phyloP scores from a whole-genome alignment of 345 rosid genomes.

The Cardiospermum halicacabum region DNA sequence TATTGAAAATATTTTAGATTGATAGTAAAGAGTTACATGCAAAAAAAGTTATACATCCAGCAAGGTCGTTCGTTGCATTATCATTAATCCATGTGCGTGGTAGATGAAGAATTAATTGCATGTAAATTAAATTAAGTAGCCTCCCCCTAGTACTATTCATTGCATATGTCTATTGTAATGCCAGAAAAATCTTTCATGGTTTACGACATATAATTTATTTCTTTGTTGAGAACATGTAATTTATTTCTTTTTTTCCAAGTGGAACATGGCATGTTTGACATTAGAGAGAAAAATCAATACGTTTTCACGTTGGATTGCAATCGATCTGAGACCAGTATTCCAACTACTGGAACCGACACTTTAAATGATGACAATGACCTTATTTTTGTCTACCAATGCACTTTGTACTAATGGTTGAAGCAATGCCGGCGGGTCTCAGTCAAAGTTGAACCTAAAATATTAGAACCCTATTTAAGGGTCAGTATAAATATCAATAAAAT shows the following conservation, averaged over 20 bases:
- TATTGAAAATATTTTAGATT: too few relatives aligned
- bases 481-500: too few relatives aligned
- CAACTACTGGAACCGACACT: neutral
- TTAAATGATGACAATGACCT: neutral
- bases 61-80: neutral
- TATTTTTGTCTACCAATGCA: neutral
- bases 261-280: neutral
- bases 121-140: too few relatives aligned
- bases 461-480: neutral
- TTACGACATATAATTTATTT: neutral
- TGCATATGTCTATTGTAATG: slow-evolving; percentile 10
- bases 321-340: neutral
- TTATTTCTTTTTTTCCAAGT: too few relatives aligned
- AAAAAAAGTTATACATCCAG: neutral
- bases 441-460: neutral
- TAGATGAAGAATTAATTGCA: neutral
- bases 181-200: neutral
- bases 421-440: neutral
- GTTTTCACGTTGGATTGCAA: neutral
- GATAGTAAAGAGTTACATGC: too few relatives aligned
- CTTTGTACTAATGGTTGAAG: neutral
- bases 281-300: neutral
- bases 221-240: too few relatives aligned
- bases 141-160: too few relatives aligned
- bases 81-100: neutral